A percentile compares a stretch with the other conserved stretches of the same genome.
These are phyloP conservation scores for Clonostachys solani DNA, from an alignment of 2,329 filamentous ascomycete species.

Conservation along the genomic window DNA sequence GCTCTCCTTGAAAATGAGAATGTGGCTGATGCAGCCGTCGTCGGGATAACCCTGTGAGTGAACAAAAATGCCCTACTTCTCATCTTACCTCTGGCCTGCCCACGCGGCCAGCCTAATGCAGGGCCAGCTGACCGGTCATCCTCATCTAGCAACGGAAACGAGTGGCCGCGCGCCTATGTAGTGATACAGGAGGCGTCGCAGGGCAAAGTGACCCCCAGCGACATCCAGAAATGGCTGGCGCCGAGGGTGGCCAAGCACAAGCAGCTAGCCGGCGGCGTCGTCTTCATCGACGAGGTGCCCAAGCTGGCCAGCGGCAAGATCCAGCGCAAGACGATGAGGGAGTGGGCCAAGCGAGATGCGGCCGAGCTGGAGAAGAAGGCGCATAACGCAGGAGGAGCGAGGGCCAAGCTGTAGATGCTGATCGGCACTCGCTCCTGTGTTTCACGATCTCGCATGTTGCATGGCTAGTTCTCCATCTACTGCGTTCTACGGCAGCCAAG, in stretches of 20 bases:
- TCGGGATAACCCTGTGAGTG: constrained; percentile 43
- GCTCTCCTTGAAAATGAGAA: constrained; percentile 45
- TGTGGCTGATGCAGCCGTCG: constrained; percentile 49
- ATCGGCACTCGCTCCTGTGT: too few species aligned
- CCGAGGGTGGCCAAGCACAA: constrained; percentile 46
- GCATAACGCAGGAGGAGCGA: neutral
- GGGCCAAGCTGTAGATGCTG: constrained; percentile 20
- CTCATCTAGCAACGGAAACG: constrained; percentile 32
- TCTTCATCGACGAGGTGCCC: constrained; percentile 52
- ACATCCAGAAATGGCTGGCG: constrained; percentile 46
- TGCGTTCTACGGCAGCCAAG: too few species aligned
- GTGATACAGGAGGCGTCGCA: constrained; percentile 39
- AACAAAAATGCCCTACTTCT: neutral
- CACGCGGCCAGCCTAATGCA: neutral
- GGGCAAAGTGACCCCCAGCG: constrained; percentile 38
- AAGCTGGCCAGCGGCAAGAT: constrained; percentile 56
- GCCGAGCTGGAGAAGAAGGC: constrained; percentile 12
- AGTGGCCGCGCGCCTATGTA: constrained; percentile 50
- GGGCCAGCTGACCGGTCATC: neutral
- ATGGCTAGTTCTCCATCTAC: too few species aligned
- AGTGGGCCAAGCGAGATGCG: constrained; percentile 52
- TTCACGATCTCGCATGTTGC: too few species aligned
- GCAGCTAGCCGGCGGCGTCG: constrained; percentile 42
- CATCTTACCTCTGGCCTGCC: neutral
- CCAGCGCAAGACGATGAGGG: constrained; percentile 47